Evolutionary conservation across 306 rosid species (phyloP), one percentile per base, ranked within the genome.

Genomic region (Sechiopsis laciniata): DNA sequence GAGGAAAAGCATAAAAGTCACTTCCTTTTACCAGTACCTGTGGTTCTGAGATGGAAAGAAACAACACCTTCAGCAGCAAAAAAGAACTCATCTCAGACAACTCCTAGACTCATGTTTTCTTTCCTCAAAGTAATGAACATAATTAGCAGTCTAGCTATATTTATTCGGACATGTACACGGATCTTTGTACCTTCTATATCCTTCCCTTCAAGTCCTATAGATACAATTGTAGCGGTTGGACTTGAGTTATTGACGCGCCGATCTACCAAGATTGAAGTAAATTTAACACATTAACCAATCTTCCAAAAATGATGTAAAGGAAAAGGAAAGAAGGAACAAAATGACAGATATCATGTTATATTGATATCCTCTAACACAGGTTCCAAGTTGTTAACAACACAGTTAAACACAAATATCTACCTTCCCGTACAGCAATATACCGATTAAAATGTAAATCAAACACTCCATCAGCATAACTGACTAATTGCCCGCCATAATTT

Each of bases 1-100:
- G 95, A 14, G 95, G 95, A 84, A 88, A 92, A 77, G 92, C 97
- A 82, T 92, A 90, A 84, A 88, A 90, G 45, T 92, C 95, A 35
- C 83, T 85, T 59, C 96, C 97, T 1, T 90, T 83, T 20, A 92
- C 81, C 4, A 92, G 80, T 59, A 86, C 82, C 71, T 83, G 72
- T 8, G 95, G 89, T 77, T 90, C 91, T 92, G 91, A 66, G 74
- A 51, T 51, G 40, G 42, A 69, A 14, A 40, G 6, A 42, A 64
- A 20, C 12, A 58, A 74, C 53, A 67, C 29, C 75, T 48, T 46
- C 57, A 45, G 48, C 40, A 75, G 55, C 13, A 80, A 53, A 4
- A 12, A 16, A 55, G 4, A 12, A 21, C 32, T 46, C 50, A 48
- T 14, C 73, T 11, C 10, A 21, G 7, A 45, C 12, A 19, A 21